These are phyloP conservation scores for Umbelopsis sp. DNA, from an alignment of 371 early-diverging fungal species.

Conservation along the genomic window DNA sequence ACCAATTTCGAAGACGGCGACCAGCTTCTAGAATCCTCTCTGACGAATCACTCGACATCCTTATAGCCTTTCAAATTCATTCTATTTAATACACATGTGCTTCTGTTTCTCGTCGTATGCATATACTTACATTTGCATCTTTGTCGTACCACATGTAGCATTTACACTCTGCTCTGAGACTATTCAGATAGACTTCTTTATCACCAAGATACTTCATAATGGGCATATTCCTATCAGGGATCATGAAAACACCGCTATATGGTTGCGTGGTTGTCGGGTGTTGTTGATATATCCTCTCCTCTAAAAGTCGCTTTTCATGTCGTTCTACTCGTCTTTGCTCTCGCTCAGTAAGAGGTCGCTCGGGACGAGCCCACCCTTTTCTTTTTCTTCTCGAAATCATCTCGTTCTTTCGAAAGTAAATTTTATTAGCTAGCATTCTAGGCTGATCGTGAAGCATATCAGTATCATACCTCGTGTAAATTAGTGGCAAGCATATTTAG, in stretches of 20 bases:
- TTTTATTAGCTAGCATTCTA: conserved; percentile 18
- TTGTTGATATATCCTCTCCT: conserved; percentile 39
- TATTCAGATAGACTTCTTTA: conserved; percentile 37
- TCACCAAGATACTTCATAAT: conserved; percentile 31
- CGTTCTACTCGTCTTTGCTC: conserved; percentile 37
- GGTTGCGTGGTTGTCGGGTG: conserved; percentile 29
- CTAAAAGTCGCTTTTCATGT: conserved; percentile 24
- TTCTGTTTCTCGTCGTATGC: conserved; percentile 15
- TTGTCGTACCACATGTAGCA: conserved; percentile 38
- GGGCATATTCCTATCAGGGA: conserved; percentile 32
- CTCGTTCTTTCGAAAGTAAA: neutral
- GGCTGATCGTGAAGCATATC: conserved; percentile 5
- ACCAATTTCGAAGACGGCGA: conserved; percentile 45
- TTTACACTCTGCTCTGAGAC: conserved; percentile 43
- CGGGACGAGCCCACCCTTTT: conserved; percentile 48
- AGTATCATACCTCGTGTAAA: neutral
- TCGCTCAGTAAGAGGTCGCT: conserved; percentile 41
- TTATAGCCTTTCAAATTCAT: neutral
- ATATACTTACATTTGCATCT: neutral
- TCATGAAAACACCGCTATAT: conserved; percentile 29
- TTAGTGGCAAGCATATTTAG: conserved; percentile 20
- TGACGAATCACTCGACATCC: conserved; percentile 24
- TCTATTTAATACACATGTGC: no score
- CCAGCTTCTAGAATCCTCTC: conserved; percentile 29
- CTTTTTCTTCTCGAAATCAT: conserved; percentile 26